A percentile compares a stretch with the other conserved stretches of the same genome.
These are phyloP conservation scores for Tricholoma saponaceum DNA, from an alignment of 768 basidiomycete species.

Conservation along the genomic window DNA sequence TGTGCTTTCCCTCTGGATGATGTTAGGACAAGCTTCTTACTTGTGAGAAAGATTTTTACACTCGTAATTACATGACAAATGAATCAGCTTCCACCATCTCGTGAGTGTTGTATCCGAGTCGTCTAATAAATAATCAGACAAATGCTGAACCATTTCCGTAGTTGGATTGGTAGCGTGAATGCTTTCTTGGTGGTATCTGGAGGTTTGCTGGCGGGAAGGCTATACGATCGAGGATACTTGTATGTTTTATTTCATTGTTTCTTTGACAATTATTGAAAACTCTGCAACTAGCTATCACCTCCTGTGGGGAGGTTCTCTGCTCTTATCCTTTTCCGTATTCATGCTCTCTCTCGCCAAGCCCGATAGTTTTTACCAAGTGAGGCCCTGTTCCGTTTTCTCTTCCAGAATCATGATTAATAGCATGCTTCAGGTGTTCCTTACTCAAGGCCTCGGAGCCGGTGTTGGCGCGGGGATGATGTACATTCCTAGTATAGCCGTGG, in stretches of 20 bases:
- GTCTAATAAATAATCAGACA: background rate
- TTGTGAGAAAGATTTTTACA: constrained; percentile 31
- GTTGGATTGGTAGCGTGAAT: constrained; percentile 34
- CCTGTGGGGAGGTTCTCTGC: constrained; percentile 30
- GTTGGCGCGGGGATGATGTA: constrained; percentile 39
- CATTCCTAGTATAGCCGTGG: constrained; percentile 39
- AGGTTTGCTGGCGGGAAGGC: constrained; percentile 35
- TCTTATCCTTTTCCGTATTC: constrained; percentile 36
- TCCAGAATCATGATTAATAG: background rate
- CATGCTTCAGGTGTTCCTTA: constrained; percentile 34
- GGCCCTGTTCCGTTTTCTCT: background rate
- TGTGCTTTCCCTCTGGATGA: background rate
- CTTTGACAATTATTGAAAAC: background rate
- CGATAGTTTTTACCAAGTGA: constrained; percentile 39
- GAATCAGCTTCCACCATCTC: constrained; percentile 35
- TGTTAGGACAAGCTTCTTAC: background rate
- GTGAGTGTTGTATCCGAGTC: constrained; percentile 22
- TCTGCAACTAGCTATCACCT: constrained; percentile 22
- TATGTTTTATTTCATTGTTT: constrained; percentile 15
- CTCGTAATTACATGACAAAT: constrained; percentile 30
- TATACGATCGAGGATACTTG: constrained; percentile 49
- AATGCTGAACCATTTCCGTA: background rate
- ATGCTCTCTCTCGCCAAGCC: constrained; percentile 43
- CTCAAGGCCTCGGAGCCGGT: constrained; percentile 41
- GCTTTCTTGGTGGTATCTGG: constrained; percentile 37